Conservation (phyloP, 2,329 filamentous ascomycete genomes). For the Colletotrichum paranaense region DNA sequence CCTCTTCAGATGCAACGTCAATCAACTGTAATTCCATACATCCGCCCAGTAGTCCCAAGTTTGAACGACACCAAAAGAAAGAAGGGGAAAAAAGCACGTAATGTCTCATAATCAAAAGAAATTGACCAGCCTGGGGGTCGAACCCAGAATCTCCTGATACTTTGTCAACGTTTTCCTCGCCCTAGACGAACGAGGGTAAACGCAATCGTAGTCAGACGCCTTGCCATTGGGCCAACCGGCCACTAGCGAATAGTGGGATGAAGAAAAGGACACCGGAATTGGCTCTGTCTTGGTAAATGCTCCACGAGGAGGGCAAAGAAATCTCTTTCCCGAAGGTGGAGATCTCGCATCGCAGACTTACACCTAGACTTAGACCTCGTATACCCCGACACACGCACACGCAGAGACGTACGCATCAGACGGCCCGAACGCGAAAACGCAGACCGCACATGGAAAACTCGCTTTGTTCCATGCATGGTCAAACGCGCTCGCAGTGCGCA, state of each 20-base stretch:
- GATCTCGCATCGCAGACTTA: too few species aligned
- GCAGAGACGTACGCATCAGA: background rate
- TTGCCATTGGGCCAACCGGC: slow-evolving; percentile 51
- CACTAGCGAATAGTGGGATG: background rate
- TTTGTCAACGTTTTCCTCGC: background rate
- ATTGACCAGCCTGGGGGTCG: slow-evolving; percentile 35
- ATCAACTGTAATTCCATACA: too few species aligned
- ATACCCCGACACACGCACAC: too few species aligned
- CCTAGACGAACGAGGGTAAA: background rate
- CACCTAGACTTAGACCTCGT: too few species aligned
- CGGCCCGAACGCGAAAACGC: background rate
- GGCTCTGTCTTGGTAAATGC: background rate
- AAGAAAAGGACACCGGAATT: background rate
- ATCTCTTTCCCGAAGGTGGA: too few species aligned
- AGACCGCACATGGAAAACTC: background rate
- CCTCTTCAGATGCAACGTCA: too few species aligned
- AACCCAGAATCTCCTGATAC: slow-evolving; percentile 36
- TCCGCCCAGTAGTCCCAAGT: too few species aligned
- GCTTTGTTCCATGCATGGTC: background rate
- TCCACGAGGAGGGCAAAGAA: background rate
- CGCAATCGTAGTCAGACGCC: slow-evolving; percentile 54
- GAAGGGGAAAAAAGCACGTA: too few species aligned
- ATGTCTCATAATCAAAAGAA: background rate
- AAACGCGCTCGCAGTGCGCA: background rate
- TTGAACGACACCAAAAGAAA: too few species aligned